Conservation (phyloP, 2,329 filamentous ascomycete species). For the Teratosphaeria gauchensis region DNA sequence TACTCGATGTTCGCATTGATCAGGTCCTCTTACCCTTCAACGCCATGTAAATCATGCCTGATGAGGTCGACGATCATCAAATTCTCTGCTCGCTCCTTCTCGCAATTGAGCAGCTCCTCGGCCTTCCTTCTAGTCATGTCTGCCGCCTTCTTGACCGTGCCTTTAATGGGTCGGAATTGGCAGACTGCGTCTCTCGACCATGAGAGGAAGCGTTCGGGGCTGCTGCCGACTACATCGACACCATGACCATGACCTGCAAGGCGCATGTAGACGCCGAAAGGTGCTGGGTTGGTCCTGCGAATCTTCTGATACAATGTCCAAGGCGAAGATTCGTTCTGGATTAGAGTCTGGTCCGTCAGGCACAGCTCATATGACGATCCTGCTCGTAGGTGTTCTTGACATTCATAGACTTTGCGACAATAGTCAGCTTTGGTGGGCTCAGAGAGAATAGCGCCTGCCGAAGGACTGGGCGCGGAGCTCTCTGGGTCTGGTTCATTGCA, state of each 20-base stretch:
- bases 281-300: conserved; percentile 63
- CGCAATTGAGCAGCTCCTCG: conserved; percentile 60
- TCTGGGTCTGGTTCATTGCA: not conserved
- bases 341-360: conserved; percentile 63
- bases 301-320: conserved; percentile 68
- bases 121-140: conserved; percentile 63
- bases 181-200: conserved; percentile 53
- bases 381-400: conserved; percentile 61
- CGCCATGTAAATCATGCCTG: conserved; percentile 82
- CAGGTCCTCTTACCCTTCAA: conserved; percentile 55
- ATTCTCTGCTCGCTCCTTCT: conserved; percentile 91
- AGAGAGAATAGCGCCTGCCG: conserved; percentile 1
- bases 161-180: conserved; percentile 90
- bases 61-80: conserved; percentile 97
- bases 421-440: conserved; percentile 35
- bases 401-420: conserved; percentile 55
- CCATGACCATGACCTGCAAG: conserved; percentile 41
- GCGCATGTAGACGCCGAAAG: conserved; percentile 74
- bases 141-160: conserved; percentile 73
- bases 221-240: conserved; percentile 66
- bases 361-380: conserved; percentile 83
- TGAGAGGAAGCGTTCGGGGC: conserved; percentile 79
- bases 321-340: conserved; percentile 34
- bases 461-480: not conserved
- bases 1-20: not conserved